Evolutionary conservation across 2,329 filamentous ascomycete genomes (phyloP), one percentile per base, ranked within the genome.

Genomic region (Hypoxylon sp.): DNA sequence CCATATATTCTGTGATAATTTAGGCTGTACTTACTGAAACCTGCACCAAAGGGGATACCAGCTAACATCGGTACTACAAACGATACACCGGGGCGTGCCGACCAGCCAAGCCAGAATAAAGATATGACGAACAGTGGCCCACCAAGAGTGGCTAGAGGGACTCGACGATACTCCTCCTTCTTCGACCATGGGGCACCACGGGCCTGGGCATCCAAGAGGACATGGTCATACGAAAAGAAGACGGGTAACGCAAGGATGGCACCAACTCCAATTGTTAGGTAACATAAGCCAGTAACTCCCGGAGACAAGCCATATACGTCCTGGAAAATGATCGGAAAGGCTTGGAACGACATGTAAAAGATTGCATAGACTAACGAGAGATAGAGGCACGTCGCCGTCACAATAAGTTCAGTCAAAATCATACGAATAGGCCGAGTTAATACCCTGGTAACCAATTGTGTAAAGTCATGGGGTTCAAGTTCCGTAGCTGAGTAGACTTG

Each of bases 261-360:
- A 24, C 92, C 92, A 5, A 87, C 80, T 51, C 88, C 89, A 62
- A 94, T 89, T 31, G 91, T 87, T 5, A 94, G 82, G 79, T 92
- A 94, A 3, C 88, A 84, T 1, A 94, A 83, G 0, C 91, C 91
- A 33, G 88, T 87, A 29, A 88, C 83, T 19, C 91, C 90, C 0
- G 90, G 83, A 2, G 84, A 87, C 67, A 94, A 87, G 31, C 82
- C 81, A 77, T 94, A 94, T 3, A 89, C 76, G 24, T 80, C 76
- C 69, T 86, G 81, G 78, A 93, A 94, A 70, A 94, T 91, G 66
- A 90, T 84, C 1, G 90, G 90, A 77, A 91, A 94, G 2, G 91
- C 90, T 77, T 93, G 89, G 73, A 95, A 93, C 75, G 89, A 93
- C 80, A 94, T 92, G 83, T 88, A 87, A 75, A 87, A 87, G 71